These are phyloP conservation scores for Colletotrichum spaethianum DNA, from an alignment of 2,329 filamentous ascomycete species.

Conservation along the genomic window DNA sequence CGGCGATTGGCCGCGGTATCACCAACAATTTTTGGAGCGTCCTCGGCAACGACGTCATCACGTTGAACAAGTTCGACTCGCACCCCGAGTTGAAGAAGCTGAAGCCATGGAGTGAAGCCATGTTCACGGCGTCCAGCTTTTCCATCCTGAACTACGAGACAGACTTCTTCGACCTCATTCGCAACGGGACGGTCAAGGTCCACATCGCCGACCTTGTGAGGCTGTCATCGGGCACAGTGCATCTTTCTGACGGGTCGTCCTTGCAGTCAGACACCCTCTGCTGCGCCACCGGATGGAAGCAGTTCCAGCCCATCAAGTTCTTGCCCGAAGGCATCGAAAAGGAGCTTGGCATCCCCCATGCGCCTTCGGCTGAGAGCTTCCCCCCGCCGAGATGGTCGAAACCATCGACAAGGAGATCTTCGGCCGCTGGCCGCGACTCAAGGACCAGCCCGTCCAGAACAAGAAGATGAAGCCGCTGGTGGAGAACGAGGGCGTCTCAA, in stretches of 20 bases:
- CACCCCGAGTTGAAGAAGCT: constrained; percentile 68
- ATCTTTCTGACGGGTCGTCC: constrained; percentile 63
- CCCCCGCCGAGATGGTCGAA: constrained; percentile 27
- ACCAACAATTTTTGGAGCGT: constrained; percentile 71
- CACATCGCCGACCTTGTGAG: constrained; percentile 66
- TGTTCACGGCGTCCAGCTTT: constrained; percentile 68
- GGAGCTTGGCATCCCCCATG: constrained; percentile 65
- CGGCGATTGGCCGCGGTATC: constrained; percentile 68
- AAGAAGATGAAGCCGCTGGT: constrained; percentile 35
- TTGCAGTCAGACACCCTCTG: constrained; percentile 67
- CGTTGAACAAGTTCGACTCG: constrained; percentile 66
- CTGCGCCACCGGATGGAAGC: constrained; percentile 73
- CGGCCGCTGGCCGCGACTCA: constrained; percentile 29
- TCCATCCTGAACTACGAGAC: constrained; percentile 73
- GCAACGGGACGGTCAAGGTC: constrained; percentile 64
- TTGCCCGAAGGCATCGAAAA: constrained; percentile 60
- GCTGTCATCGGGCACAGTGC: constrained; percentile 61
- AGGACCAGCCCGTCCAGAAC: constrained; percentile 34
- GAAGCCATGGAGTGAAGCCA: constrained; percentile 64
- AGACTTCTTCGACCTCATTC: constrained; percentile 70
- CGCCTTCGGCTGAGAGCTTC: constrained; percentile 33
- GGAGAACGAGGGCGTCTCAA: constrained; percentile 32
- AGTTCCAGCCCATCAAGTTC: constrained; percentile 66
- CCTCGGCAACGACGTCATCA: constrained; percentile 68
- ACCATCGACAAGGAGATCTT: constrained; percentile 37